Evolutionary conservation across 2,329 filamentous ascomycete species (phyloP).

Genomic region (Neoascochyta sp.): DNA sequence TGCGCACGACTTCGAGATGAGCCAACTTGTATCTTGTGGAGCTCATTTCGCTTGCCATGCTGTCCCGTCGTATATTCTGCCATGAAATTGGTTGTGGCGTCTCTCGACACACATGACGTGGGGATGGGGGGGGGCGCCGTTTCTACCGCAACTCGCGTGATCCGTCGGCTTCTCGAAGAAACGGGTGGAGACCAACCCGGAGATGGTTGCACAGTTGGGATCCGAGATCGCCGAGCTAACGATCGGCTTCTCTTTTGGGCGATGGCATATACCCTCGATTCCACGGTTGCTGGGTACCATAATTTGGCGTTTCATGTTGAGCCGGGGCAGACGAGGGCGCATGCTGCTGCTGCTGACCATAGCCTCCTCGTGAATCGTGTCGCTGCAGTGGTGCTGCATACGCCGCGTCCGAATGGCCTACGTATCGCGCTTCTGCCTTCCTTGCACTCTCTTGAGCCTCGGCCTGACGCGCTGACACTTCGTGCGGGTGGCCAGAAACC

Average conservation of each 20-base stretch:
- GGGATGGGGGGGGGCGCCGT: slow-evolving; percentile 5
- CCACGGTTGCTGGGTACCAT: slow-evolving; percentile 31
- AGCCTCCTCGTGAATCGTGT: slow-evolving; percentile 16
- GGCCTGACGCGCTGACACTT: slow-evolving; percentile 25
- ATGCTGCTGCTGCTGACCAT: slow-evolving; percentile 22
- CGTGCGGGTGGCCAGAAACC: slow-evolving; percentile 31
- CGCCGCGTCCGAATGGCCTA: slow-evolving; percentile 17
- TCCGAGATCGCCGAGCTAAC: slow-evolving; percentile 24
- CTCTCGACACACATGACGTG: slow-evolving; percentile 12
- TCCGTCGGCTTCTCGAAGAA: slow-evolving; percentile 9
- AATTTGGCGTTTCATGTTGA: slow-evolving; percentile 36
- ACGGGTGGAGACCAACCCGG: slow-evolving; percentile 12
- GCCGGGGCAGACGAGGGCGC: slow-evolving; percentile 21
- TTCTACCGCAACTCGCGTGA: slow-evolving; percentile 6
- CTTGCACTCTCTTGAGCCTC: slow-evolving; percentile 25
- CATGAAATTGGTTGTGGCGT: slow-evolving; percentile 21
- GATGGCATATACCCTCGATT: slow-evolving; percentile 33
- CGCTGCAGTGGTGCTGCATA: slow-evolving; percentile 20
- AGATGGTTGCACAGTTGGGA: slow-evolving; percentile 22
- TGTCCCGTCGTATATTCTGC: slow-evolving; percentile 20
- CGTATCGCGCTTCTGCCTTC: slow-evolving; percentile 19
- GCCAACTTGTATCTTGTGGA: slow-evolving; percentile 28
- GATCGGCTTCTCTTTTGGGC: slow-evolving; percentile 37
- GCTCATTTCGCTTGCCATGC: slow-evolving; percentile 39
- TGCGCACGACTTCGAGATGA: slow-evolving; percentile 29